Evolutionary conservation across 768 basidiomycete genomes (phyloP).

Genomic region (Naganishia antarctica): DNA sequence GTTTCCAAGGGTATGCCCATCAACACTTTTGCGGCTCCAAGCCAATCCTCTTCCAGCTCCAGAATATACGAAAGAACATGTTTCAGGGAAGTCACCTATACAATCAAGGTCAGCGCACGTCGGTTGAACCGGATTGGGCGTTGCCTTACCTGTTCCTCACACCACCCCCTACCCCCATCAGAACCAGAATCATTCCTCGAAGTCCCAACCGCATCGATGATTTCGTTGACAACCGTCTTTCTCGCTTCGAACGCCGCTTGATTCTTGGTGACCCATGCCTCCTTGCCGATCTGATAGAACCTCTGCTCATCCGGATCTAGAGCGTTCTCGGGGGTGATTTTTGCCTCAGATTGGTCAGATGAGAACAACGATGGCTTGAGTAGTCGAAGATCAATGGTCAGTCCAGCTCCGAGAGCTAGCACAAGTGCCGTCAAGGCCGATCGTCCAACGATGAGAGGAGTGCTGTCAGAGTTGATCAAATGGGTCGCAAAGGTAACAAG

Average conservation of each 20-base stretch:
- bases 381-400: constrained; percentile 54
- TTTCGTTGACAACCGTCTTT: constrained; percentile 71
- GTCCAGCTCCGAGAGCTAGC: constrained; percentile 38
- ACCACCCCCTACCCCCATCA: constrained; percentile 69
- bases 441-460: constrained; percentile 80
- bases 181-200: constrained; percentile 48
- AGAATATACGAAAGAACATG: constrained; percentile 87
- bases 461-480: constrained; percentile 68
- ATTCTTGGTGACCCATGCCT: constrained; percentile 36
- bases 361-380: constrained; percentile 50
- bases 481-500: constrained; percentile 65
- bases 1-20: constrained; percentile 90
- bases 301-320: constrained; percentile 29
- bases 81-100: constrained; percentile 71
- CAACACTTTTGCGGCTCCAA: constrained; percentile 81
- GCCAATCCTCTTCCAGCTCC: constrained; percentile 87
- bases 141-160: constrained; percentile 77
- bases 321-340: constrained; percentile 31
- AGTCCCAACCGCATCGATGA: constrained; percentile 38
- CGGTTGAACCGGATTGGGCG: not conserved
- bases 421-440: constrained; percentile 83
- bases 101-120: constrained; percentile 2
- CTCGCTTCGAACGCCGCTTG: constrained; percentile 34
- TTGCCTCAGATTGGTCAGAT: constrained; percentile 55
- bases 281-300: constrained; percentile 33